Conservation (phyloP, 2,329 filamentous ascomycete species). For the Venturia effusa region DNA sequence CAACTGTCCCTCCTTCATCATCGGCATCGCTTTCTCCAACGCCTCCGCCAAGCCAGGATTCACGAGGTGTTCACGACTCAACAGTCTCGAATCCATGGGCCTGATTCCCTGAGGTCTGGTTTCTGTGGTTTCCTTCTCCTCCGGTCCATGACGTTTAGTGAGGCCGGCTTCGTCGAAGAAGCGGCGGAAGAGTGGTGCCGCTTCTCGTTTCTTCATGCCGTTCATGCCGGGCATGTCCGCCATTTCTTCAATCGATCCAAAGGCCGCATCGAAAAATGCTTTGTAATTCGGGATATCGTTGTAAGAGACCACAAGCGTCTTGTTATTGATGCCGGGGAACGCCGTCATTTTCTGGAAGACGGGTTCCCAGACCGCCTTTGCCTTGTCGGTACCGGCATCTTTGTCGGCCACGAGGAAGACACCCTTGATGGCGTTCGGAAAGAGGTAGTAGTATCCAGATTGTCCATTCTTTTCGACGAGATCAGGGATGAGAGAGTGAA, state of each 20-base stretch:
- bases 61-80: not conserved
- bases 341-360: conserved; percentile 6
- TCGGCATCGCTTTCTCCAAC: conserved; percentile 9
- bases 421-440: conserved; percentile 6
- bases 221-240: not conserved
- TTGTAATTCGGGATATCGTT: conserved; percentile 9
- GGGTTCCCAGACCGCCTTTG: conserved; percentile 8
- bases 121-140: not conserved
- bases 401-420: conserved; percentile 9
- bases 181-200: not conserved
- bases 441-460: conserved; percentile 9
- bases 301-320: not conserved
- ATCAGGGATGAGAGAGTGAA: conserved; percentile 9
- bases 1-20: not conserved
- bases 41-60: conserved; percentile 1
- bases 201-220: not conserved
- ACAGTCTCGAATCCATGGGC: conserved; percentile 7
- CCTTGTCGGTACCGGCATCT: conserved; percentile 6
- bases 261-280: conserved; percentile 10
- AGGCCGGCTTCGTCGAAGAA: conserved; percentile 1
- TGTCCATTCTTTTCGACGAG: conserved; percentile 9
- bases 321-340: conserved; percentile 5
- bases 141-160: not conserved
- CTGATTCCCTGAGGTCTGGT: not conserved
- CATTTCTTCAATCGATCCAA: conserved; percentile 3